These are phyloP conservation scores for Penicillium sp. DNA, from an alignment of 2,329 filamentous ascomycete species.

Conservation along the genomic window DNA sequence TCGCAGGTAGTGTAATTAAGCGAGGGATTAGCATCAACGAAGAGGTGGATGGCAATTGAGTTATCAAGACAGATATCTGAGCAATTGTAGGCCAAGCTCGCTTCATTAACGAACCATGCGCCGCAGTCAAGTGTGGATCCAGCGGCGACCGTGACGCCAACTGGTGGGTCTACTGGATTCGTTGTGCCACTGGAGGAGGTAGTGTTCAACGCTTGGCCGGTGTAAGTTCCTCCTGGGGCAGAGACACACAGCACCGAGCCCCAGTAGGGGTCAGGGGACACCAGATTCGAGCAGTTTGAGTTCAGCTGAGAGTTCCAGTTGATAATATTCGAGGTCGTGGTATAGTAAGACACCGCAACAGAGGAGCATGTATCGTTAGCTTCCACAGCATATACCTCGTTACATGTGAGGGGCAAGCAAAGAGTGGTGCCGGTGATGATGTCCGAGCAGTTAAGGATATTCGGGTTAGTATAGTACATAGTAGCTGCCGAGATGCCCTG, in stretches of 20 bases:
- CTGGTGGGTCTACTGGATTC: background rate
- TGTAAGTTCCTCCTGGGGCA: background rate
- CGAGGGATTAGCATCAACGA: background rate
- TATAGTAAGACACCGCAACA: background rate
- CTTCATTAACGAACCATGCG: background rate
- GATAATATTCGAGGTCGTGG: background rate
- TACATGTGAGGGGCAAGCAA: background rate
- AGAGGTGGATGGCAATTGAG: background rate
- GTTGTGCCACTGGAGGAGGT: background rate
- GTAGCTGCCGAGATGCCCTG: background rate
- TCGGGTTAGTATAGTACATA: background rate
- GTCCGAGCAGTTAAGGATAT: background rate
- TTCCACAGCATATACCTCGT: background rate
- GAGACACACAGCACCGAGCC: background rate
- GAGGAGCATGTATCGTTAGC: background rate
- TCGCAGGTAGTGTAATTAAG: background rate
- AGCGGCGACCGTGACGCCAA: background rate
- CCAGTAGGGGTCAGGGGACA: background rate
- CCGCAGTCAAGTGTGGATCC: background rate
- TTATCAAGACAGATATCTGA: background rate
- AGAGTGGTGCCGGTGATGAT: background rate
- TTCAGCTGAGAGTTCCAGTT: background rate
- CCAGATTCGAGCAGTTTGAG: background rate
- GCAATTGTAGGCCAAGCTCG: background rate
- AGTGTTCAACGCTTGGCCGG: background rate